Conservation (phyloP, 2,329 filamentous ascomycete species). For the Diaporthe vexans region DNA sequence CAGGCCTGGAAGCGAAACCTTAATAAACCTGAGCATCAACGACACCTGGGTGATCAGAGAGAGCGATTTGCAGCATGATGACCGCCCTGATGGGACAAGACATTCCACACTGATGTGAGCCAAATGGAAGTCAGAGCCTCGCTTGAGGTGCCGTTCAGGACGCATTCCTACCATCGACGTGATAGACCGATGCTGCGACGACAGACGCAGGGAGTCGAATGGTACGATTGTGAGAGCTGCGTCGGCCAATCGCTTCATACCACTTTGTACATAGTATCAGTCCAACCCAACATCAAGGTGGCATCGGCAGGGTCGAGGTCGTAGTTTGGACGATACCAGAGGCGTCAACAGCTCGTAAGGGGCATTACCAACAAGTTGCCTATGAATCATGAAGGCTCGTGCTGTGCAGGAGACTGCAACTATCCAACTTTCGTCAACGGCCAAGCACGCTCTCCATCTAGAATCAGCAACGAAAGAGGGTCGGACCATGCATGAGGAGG, state of each 20-base stretch:
- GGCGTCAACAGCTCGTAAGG: neutral
- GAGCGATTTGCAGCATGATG: neutral
- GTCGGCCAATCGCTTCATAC: neutral
- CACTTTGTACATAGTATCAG: neutral
- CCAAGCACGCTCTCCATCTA: neutral
- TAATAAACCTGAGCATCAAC: neutral
- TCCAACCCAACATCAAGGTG: neutral
- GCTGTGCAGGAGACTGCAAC: neutral
- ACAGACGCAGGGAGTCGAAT: neutral
- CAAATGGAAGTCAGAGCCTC: neutral
- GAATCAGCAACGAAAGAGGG: neutral
- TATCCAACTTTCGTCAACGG: neutral
- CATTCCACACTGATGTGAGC: neutral
- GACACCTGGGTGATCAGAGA: neutral
- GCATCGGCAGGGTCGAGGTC: constrained; percentile 3
- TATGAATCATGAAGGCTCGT: neutral
- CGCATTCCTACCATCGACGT: neutral
- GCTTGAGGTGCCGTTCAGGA: neutral
- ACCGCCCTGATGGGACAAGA: too few species aligned
- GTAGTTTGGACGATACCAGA: neutral
- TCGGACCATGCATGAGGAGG: neutral
- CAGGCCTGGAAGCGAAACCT: too few species aligned
- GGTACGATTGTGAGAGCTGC: neutral
- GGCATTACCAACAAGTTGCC: neutral
- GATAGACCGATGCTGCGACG: neutral